A percentile compares a stretch with the other conserved stretches of the same genome.
Conservation (phyloP, 2,329 filamentous ascomycete species). For the Phoma sp. region DNA sequence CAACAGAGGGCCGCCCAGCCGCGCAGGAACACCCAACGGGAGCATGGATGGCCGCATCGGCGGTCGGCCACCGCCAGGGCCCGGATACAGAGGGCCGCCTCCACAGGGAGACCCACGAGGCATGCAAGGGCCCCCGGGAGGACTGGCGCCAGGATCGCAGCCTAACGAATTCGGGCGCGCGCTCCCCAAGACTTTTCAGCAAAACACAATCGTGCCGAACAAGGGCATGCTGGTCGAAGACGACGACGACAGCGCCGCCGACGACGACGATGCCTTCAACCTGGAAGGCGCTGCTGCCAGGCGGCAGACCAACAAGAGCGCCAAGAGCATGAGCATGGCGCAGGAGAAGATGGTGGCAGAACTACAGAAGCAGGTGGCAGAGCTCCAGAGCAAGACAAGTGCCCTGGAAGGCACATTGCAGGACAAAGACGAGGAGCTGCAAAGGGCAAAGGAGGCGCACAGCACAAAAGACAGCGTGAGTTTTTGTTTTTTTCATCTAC, state of each 20-base stretch:
- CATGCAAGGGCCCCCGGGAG: slow-evolving; percentile 48
- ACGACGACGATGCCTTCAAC: slow-evolving; percentile 66
- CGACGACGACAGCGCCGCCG: slow-evolving; percentile 64
- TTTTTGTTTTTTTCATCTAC: slow-evolving; percentile 12
- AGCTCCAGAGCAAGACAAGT: slow-evolving; percentile 76
- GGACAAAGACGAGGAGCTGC: slow-evolving; percentile 74
- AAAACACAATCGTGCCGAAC: slow-evolving; percentile 95
- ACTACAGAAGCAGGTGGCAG: slow-evolving; percentile 78
- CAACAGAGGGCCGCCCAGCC: slow-evolving; percentile 64
- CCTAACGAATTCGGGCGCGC: slow-evolving; percentile 74
- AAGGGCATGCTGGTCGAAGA: slow-evolving; percentile 98
- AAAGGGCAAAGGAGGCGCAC: slow-evolving; percentile 64
- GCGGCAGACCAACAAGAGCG: slow-evolving; percentile 54
- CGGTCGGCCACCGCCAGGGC: slow-evolving; percentile 45
- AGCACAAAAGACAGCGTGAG: slow-evolving; percentile 57
- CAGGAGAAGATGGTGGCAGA: slow-evolving; percentile 65
- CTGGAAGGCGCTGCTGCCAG: slow-evolving; percentile 56
- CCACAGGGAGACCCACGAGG: slow-evolving; percentile 56
- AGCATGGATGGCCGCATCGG: slow-evolving; percentile 59
- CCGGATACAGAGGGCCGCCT: slow-evolving; percentile 38
- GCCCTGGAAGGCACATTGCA: slow-evolving; percentile 72
- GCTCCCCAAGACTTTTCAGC: slow-evolving; percentile 87
- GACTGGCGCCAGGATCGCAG: slow-evolving; percentile 32
- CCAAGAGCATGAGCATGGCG: slow-evolving; percentile 42
- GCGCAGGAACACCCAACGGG: slow-evolving; percentile 60